Conservation (phyloP, 164 flowering plant species). For the Stephania yunnanensis region DNA sequence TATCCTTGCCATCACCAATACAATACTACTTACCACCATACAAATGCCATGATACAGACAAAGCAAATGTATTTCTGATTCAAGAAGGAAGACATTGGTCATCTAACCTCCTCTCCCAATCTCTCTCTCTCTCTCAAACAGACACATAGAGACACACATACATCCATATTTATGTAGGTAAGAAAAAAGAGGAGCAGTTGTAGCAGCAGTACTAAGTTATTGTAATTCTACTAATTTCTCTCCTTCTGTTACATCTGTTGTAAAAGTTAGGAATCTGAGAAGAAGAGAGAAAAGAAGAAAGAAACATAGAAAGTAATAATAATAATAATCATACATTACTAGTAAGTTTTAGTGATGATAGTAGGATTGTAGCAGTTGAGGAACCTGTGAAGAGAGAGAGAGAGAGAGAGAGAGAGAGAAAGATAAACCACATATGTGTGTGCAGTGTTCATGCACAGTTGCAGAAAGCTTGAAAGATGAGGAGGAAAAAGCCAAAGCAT, state of each 20-base stretch:
- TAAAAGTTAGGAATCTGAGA: not conserved
- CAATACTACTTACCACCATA: conserved; percentile 39
- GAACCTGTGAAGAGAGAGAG: conserved; percentile 3
- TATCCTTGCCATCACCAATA: conserved; percentile 15
- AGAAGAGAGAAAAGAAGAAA: not conserved
- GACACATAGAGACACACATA: not conserved
- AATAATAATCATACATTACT: not conserved
- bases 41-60: conserved; percentile 32
- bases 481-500: not conserved
- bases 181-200: not conserved
- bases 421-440: not conserved
- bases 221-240: conserved; percentile 3
- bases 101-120: conserved; percentile 1
- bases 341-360: not conserved
- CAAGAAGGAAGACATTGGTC: conserved; percentile 29
- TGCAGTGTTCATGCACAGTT: not conserved
- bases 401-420: too few relatives aligned
- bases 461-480: not conserved
- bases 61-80: conserved; percentile 9
- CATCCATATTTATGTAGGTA: conserved; percentile 12
- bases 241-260: not conserved
- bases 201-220: not conserved
- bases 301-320: not conserved
- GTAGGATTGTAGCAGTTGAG: conserved; percentile 2
- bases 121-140: conserved; percentile 10